Base-by-base conservation (phyloP, 108 stramenopile genomes). In the Nitzschia sp. region DNA sequence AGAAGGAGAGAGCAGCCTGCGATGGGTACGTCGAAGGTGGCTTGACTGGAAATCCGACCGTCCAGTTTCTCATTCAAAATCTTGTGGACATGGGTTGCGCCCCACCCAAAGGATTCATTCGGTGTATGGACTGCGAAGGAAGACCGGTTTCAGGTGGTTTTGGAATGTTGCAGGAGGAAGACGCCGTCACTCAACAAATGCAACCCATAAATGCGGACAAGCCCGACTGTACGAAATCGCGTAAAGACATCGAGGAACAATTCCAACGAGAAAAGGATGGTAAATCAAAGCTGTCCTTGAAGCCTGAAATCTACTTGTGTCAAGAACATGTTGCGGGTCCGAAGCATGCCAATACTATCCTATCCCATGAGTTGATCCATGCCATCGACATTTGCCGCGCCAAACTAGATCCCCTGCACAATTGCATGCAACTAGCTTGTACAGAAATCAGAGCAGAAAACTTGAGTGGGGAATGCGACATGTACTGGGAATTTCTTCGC, bases 391-490 rank as follows among this genome's bases (percentile, higher is more conserved):
- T 90, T 76, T 96, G 95, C 64, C 83, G 93, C 25, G 83, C 85
- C 24, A 94, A 90, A 64, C 83, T 89, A 85, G 83, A 86, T 48
- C 85, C 85, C 5, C 59, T 85, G 13, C 73, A 76, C 66, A 84
- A 93, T 74, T 93, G 91, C 62, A 82, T 91, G 64, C 95, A 95
- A 46, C 60, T 96, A 71, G 95, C 95, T 1, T 96, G 95, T 60
- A 94, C 95, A 25, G 95, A 96, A 74, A 93, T 96, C 60, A 80
- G 95, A 15, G 95, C 95, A 0, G 93, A 94, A 70, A 94, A 96
- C 68, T 72, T 96, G 27, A 84, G 82, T 55, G 95, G 95, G 19
- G 95, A 96, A 68, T 96, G 95, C 74, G 67, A 78, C 36, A 80
- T 85, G 77, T 64, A 63, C 13, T 78, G 84, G 58, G 94, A 95